Conservation (phyloP, 2,329 filamentous ascomycete genomes). For the Huntiella moniliformis region DNA sequence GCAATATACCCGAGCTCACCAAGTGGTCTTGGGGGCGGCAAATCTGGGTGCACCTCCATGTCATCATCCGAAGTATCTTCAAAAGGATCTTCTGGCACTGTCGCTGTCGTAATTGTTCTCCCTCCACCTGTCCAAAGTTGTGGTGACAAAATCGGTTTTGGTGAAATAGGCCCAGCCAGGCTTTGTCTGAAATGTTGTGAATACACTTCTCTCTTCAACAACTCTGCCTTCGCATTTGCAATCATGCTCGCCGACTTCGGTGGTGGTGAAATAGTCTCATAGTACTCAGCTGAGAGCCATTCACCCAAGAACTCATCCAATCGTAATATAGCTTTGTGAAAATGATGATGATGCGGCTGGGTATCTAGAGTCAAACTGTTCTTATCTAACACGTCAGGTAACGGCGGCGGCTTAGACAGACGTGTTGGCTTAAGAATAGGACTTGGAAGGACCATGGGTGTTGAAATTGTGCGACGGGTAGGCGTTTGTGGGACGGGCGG, state of each 20-base stretch:
- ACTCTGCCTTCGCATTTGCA: slow-evolving; percentile 67
- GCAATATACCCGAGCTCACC: slow-evolving; percentile 38
- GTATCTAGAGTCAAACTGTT: neutral
- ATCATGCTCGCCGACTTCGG: slow-evolving; percentile 77
- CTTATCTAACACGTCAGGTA: neutral
- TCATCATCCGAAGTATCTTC: slow-evolving; percentile 7
- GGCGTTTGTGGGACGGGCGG: slow-evolving; percentile 12
- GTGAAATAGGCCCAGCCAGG: slow-evolving; percentile 5
- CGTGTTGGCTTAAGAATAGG: slow-evolving; percentile 11
- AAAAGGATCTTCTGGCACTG: slow-evolving; percentile 10
- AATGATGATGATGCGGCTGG: slow-evolving; percentile 14
- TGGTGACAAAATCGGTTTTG: slow-evolving; percentile 4
- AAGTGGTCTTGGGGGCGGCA: slow-evolving; percentile 15
- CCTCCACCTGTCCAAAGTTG: slow-evolving; percentile 10
- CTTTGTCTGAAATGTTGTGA: slow-evolving; percentile 23
- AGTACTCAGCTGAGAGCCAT: slow-evolving; percentile 89
- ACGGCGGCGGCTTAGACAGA: slow-evolving; percentile 3
- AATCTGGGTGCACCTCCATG: slow-evolving; percentile 1
- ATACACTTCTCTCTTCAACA: slow-evolving; percentile 59
- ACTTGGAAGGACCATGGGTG: slow-evolving; percentile 9
- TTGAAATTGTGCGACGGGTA: slow-evolving; percentile 2
- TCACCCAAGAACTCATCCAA: slow-evolving; percentile 88
- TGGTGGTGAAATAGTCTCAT: slow-evolving; percentile 76
- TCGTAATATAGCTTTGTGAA: slow-evolving; percentile 47
- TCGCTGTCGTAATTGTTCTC: neutral